Base-by-base conservation (phyloP, 495 filamentous ascomycete species). In the Recurvomyces mirabilis region DNA sequence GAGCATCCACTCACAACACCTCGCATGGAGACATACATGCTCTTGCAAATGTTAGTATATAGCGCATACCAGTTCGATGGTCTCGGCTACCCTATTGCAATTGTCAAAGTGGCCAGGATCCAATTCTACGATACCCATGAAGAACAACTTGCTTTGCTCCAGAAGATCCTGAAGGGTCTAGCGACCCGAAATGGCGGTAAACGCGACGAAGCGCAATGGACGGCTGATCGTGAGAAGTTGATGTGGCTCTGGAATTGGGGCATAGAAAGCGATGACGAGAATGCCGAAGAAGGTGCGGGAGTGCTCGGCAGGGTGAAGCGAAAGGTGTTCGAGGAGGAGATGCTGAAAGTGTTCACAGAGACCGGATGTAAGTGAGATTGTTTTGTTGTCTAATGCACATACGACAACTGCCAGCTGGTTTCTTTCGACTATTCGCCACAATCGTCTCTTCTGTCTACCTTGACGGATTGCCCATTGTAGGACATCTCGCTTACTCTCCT, bases 241-340 rank as follows among this genome's bases (percentile, higher is more conserved):
- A 62, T 89, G 1, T 94, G 87, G 87, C 73, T 94, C 22, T 74
- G 76, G 54, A 74, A 78, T 58, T 93, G 87, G 87, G 81, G 77
- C 18, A 64, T 68, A 2, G 70, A 74, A 39, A 55, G 66, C 10
- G 30, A 50, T 25, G 52, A 59, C 41, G 58, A 49, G 18, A 33
- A 38, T n/a, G 13, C 14, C n/a, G 38, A 40, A 18, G 49, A 39
- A 10, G 66, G 66, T 34, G 67, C 69, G 44, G 87, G 87, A 1
- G 64, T 93, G 13, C 81, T 93, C 47, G 78, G 82, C 53, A 72
- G 68, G 54, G 54, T 91, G n/a, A 61, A 75, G 18, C 68, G 61
- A 36, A 70, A 75, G 2, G 69, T 70, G 17, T 56, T 94, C 36
- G 85, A 93, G 52, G 68, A 68, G 9, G 83, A 89, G 59, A 70